Conservation (phyloP, 2,329 filamentous ascomycete genomes). For the Trichoderma sp. region DNA sequence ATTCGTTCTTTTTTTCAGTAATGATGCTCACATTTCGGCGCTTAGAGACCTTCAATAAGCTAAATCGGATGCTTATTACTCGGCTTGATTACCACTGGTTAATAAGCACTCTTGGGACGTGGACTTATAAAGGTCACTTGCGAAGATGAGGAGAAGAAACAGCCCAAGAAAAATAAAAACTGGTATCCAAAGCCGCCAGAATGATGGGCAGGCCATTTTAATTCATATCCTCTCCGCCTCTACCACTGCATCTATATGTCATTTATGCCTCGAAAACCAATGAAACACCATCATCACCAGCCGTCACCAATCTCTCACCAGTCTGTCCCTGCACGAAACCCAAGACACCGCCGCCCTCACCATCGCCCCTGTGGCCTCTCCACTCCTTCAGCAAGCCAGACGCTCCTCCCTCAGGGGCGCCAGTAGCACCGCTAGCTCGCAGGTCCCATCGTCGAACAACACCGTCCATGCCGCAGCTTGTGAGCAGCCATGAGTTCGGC, state of each 20-base stretch:
- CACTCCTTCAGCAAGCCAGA: slow-evolving; percentile 78
- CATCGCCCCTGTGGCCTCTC: slow-evolving; percentile 82
- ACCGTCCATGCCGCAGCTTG: slow-evolving; percentile 88
- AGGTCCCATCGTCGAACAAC: slow-evolving; percentile 86
- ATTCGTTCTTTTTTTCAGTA: too few relatives aligned
- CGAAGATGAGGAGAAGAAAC: neutral
- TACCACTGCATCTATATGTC: neutral
- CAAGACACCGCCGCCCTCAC: slow-evolving; percentile 83
- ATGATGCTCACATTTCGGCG: neutral
- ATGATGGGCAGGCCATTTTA: neutral
- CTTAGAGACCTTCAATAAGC: neutral
- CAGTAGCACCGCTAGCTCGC: slow-evolving; percentile 42
- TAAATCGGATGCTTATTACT: neutral
- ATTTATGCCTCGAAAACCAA: slow-evolving; percentile 62
- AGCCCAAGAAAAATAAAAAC: neutral
- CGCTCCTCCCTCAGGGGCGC: slow-evolving; percentile 42
- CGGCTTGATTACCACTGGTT: too few relatives aligned
- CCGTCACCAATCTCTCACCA: slow-evolving; percentile 76
- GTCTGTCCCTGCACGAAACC: slow-evolving; percentile 82
- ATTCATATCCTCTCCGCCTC: neutral
- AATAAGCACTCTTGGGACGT: neutral
- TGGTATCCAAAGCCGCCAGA: neutral
- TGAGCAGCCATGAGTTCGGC: slow-evolving; percentile 65
- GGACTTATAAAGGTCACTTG: neutral
- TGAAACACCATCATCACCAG: slow-evolving; percentile 77